Evolutionary conservation across 2,329 filamentous ascomycete genomes (phyloP).

Genomic region (Cytospora mali): DNA sequence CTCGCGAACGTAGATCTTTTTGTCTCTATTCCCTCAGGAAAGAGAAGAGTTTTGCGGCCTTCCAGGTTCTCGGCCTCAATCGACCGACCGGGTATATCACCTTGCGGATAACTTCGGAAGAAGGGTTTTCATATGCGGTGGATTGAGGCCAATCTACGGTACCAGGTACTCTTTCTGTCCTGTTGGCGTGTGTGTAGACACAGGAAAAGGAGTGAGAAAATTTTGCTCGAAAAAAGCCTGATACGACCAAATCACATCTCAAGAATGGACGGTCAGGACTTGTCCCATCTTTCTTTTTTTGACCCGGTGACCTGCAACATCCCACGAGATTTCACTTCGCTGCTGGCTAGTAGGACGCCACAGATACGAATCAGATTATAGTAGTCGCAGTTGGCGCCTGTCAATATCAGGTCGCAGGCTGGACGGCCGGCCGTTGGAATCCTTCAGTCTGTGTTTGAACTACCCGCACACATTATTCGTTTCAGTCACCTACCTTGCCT

Average conservation of each 20-base stretch:
- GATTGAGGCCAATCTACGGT: neutral
- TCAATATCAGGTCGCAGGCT: neutral
- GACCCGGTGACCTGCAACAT: neutral
- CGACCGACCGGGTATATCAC: neutral
- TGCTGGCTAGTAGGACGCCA: neutral
- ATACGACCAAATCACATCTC: neutral
- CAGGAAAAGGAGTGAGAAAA: neutral
- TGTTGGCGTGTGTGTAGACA: neutral
- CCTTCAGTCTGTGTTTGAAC: neutral
- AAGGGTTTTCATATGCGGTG: neutral
- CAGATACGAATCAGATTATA: neutral
- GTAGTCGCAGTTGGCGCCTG: neutral
- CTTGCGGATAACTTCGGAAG: slow-evolving; percentile 11
- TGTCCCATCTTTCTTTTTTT: neutral
- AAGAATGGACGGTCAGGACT: neutral
- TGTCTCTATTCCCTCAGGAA: neutral
- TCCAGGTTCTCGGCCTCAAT: neutral
- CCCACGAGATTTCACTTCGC: neutral
- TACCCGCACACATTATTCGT: too few relatives aligned
- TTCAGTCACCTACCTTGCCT: neutral
- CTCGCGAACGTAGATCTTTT: too few relatives aligned
- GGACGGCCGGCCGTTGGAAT: neutral
- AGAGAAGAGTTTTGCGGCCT: neutral
- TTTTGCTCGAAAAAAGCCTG: neutral
- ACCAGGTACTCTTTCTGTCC: neutral